Conservation (phyloP, 257 asterid genomes). For the Lavandula angustifolia region DNA sequence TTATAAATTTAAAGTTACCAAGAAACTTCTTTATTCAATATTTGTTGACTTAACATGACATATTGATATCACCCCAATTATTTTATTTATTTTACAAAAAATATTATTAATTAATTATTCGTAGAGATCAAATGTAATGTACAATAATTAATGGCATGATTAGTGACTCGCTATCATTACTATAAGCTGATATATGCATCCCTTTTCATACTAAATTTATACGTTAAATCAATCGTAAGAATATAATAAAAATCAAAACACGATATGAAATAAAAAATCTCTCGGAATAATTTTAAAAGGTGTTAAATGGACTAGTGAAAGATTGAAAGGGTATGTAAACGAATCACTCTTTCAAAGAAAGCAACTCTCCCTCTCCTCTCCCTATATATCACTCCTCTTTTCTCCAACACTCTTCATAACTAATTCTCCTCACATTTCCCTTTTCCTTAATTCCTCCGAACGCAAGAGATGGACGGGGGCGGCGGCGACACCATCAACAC, state of each 20-base stretch:
- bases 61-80: no score
- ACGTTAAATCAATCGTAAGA: no score
- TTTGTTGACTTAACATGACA: no score
- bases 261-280: not conserved
- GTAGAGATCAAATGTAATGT: no score
- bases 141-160: no score
- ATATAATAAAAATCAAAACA: not conserved
- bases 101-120: no score
- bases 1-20: no score
- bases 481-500: constrained; percentile 29
- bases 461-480: constrained; percentile 23
- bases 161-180: no score
- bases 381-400: constrained; percentile 25
- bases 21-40: no score
- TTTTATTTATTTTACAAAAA: no score
- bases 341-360: constrained; percentile 29
- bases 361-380: constrained; percentile 18
- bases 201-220: no score
- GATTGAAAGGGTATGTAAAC: constrained; percentile 11
- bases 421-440: not conserved
- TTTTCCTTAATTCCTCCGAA: not conserved
- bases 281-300: not conserved
- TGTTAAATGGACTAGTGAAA: not conserved
- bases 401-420: constrained; percentile 9
- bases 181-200: no score